These are phyloP conservation scores for Candida pseudoglaebosa DNA, from an alignment of 805 yeast species.

Conservation along the genomic window DNA sequence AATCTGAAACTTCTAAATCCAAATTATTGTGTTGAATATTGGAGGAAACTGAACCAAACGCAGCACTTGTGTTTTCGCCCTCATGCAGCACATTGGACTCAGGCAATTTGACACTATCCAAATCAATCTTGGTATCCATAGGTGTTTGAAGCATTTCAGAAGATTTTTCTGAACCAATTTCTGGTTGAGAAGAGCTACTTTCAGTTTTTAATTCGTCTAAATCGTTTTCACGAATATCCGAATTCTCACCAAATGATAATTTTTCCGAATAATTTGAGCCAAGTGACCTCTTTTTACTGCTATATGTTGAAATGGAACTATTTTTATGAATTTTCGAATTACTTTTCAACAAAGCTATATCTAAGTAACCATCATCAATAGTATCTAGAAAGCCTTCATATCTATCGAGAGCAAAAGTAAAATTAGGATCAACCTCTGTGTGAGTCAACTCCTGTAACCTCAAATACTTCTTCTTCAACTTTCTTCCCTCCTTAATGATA, in stretches of 20 bases:
- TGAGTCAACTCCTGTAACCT: slow-evolving; percentile 16
- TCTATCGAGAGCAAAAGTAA: slow-evolving; percentile 42
- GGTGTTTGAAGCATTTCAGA: no score
- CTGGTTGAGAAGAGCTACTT: neutral
- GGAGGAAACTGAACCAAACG: no score
- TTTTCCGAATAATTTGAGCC: slow-evolving; percentile 3
- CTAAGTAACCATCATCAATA: slow-evolving; percentile 64
- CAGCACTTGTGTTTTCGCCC: no score
- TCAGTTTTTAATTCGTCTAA: neutral
- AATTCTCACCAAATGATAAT: neutral
- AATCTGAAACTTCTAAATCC: no score
- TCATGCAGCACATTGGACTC: no score
- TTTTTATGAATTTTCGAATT: slow-evolving; percentile 29
- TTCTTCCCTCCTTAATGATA: slow-evolving; percentile 38
- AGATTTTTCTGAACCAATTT: no score
- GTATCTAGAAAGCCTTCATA: slow-evolving; percentile 54
- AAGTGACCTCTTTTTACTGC: slow-evolving; percentile 13
- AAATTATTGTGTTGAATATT: no score
- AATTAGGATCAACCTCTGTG: slow-evolving; percentile 19
- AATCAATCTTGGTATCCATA: no score
- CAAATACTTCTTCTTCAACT: slow-evolving; percentile 27
- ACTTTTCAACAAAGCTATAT: slow-evolving; percentile 49
- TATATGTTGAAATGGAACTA: slow-evolving; percentile 16
- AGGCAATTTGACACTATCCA: no score
- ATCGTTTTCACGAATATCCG: slow-evolving; percentile 3